These are phyloP conservation scores for Plasmopara halstedii DNA, from an alignment of 352 stramenopile genomes.

Conservation along the genomic window DNA sequence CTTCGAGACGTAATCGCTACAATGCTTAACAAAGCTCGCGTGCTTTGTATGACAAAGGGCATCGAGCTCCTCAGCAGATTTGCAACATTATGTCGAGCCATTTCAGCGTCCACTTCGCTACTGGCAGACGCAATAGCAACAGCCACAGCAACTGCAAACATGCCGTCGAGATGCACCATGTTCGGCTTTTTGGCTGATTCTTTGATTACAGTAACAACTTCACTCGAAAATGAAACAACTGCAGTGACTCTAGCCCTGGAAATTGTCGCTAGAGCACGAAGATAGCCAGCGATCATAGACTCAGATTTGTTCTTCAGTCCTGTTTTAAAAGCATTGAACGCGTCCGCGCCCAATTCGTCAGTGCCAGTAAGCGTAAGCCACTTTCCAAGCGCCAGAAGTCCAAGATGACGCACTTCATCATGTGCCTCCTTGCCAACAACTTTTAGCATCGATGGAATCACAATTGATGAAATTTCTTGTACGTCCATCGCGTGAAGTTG, in stretches of 20 bases:
- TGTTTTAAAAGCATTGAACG: constrained; percentile 33
- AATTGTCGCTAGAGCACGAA: constrained; percentile 49
- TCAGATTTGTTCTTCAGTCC: constrained; percentile 73
- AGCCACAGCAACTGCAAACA: constrained; percentile 59
- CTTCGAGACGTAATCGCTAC: constrained; percentile 17
- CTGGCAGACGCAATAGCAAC: constrained; percentile 47
- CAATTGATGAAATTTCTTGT: constrained; percentile 34
- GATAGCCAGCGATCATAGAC: constrained; percentile 51
- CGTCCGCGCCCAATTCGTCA: constrained; percentile 38
- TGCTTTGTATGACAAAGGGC: constrained; percentile 44
- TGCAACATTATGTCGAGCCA: constrained; percentile 44
- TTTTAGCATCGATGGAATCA: constrained; percentile 54
- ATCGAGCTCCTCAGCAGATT: constrained; percentile 34
- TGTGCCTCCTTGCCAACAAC: constrained; percentile 78
- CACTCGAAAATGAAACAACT: constrained; percentile 29
- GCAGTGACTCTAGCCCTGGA: constrained; percentile 22
- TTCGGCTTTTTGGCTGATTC: constrained; percentile 76
- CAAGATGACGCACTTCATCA: constrained; percentile 67
- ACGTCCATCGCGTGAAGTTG: constrained; percentile 26
- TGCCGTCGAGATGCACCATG: constrained; percentile 61
- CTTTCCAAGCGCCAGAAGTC: constrained; percentile 62
- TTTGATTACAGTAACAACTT: constrained; percentile 48
- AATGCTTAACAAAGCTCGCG: constrained; percentile 30
- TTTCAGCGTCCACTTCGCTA: constrained; percentile 48
- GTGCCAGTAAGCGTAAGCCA: constrained; percentile 52